Evolutionary conservation across 495 filamentous ascomycete species (phyloP).

Genomic region (Aspergillus incahuasiensis): DNA sequence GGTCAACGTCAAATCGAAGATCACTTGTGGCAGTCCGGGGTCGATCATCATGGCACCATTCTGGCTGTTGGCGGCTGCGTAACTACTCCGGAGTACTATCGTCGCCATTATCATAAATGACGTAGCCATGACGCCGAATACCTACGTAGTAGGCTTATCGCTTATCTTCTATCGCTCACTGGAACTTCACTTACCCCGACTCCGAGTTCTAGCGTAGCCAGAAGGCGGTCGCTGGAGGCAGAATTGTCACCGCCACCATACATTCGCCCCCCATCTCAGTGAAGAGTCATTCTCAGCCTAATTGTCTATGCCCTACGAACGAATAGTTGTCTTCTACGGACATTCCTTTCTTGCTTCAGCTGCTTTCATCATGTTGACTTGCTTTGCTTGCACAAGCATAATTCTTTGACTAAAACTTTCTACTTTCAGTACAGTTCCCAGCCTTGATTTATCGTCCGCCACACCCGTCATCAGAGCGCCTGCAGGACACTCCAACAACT

Average conservation of each 20-base stretch:
- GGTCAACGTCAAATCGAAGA: neutral
- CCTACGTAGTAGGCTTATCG: neutral
- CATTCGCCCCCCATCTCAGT: neutral
- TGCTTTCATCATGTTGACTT: conserved; percentile 20
- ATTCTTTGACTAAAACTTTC: neutral
- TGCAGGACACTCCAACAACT: neutral
- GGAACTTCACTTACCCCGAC: neutral
- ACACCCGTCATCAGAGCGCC: conserved; percentile 1
- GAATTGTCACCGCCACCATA: neutral
- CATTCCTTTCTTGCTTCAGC: conserved; percentile 10
- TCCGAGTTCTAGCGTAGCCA: neutral
- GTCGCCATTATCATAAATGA: neutral
- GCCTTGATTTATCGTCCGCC: conserved; percentile 1
- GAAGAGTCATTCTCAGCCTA: neutral
- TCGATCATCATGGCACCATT: neutral
- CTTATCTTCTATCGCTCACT: neutral
- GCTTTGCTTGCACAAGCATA: neutral
- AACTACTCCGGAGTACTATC: no score
- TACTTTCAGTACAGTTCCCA: conserved; percentile 2
- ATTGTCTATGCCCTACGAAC: neutral
- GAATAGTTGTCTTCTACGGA: neutral
- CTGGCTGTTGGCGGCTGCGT: no score
- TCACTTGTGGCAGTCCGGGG: neutral
- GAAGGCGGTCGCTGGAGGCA: neutral
- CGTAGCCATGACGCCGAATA: neutral